These are phyloP conservation scores for Punctularia strigosozonata DNA, from an alignment of 768 basidiomycete genomes.

Conservation along the genomic window DNA sequence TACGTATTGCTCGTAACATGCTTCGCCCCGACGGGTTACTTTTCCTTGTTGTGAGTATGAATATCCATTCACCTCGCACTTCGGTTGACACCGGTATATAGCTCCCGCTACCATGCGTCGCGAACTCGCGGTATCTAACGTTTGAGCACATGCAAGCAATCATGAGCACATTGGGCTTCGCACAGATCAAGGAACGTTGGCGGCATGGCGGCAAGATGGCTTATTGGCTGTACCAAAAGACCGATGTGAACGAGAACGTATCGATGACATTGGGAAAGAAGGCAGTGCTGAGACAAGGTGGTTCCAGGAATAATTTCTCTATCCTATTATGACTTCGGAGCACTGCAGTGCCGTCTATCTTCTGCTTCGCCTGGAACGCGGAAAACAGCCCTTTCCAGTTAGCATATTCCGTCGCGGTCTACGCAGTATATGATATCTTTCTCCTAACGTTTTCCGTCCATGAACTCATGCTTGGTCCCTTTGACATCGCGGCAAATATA, in stretches of 20 bases:
- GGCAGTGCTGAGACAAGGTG: conserved; percentile 42
- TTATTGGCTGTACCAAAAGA: conserved; percentile 73
- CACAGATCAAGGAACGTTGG: conserved; percentile 46
- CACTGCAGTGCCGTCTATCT: not conserved
- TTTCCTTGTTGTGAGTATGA: conserved; percentile 55
- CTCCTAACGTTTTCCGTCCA: too few relatives aligned
- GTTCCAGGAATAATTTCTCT: conserved; percentile 73
- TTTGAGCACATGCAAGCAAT: conserved; percentile 42
- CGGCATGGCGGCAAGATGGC: conserved; percentile 70
- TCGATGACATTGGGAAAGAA: conserved; percentile 37
- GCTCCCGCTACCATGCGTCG: conserved; percentile 79
- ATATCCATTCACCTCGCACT: conserved; percentile 5
- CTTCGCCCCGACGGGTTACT: conserved; percentile 43
- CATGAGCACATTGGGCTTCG: conserved; percentile 57
- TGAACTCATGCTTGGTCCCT: too few relatives aligned
- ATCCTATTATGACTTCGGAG: conserved; percentile 27
- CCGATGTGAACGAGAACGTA: conserved; percentile 7
- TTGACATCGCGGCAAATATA: too few relatives aligned
- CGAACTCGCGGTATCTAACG: conserved; percentile 77
- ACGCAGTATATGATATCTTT: too few relatives aligned
- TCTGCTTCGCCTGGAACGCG: not conserved
- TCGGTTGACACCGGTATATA: conserved; percentile 15
- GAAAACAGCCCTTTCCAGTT: too few relatives aligned
- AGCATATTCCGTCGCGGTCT: too few relatives aligned
- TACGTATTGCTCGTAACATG: conserved; percentile 46